phyloP scores from a whole-genome alignment of 768 basidiomycete genomes.

The Tricholoma hemisulphureum region DNA sequence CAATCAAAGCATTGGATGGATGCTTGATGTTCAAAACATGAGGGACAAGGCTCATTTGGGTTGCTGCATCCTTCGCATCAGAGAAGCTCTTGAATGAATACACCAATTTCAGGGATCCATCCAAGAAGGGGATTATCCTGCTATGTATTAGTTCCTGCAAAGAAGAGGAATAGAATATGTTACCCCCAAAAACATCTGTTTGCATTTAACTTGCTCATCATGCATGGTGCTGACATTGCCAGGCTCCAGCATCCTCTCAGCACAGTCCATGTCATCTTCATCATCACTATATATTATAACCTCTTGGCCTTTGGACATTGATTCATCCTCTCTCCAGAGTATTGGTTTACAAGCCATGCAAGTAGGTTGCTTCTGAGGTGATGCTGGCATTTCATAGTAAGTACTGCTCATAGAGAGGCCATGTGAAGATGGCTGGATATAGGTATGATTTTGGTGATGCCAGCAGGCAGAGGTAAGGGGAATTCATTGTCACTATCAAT shows the following conservation, averaged over 20 bases:
- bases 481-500: neutral
- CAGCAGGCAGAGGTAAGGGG: neutral
- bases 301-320: neutral
- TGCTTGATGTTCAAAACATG: no score
- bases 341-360: neutral
- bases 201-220: no score
- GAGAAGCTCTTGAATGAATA: neutral
- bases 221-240: neutral
- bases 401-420: neutral
- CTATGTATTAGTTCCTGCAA: neutral
- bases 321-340: neutral
- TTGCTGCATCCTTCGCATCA: neutral
- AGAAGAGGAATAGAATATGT: neutral
- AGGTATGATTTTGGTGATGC: conserved; percentile 1
- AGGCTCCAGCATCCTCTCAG: neutral
- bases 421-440: neutral
- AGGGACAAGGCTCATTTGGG: neutral
- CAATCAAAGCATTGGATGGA: neutral
- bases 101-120: neutral
- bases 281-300: neutral
- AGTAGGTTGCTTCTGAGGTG: neutral
- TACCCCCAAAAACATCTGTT: no score
- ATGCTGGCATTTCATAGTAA: neutral
- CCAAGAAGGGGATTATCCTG: neutral
- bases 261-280: neutral